Base-by-base conservation (phyloP, 2,329 filamentous ascomycete genomes). In the Fusarium torulosum region DNA sequence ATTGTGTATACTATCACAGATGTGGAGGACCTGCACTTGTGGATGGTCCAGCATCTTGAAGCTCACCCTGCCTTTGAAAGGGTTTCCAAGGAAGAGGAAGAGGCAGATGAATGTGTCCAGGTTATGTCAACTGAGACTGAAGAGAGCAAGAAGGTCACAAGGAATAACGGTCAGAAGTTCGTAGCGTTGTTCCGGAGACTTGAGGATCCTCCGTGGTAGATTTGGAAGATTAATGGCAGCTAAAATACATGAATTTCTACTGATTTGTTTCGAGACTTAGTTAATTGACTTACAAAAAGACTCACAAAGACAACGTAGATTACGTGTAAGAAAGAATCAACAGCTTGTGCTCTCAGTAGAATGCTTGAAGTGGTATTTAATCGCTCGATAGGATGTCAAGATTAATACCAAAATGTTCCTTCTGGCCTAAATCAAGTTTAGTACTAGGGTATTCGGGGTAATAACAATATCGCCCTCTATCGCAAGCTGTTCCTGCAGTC, bases 1-100 rank as follows among this genome's bases (percentile, higher is more conserved):
- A 86, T 95, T 47, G 85, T 97, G 41, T 99, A 98, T 77, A 98
- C 95, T 1, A 98, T 99, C 74, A 99, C 96, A 2, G 96, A 99
- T 80, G 96, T 99, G 41, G 91, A 97, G 80, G 94, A 97, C 75
- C 82, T 99, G 77, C 93, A 97, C 78, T 81, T 89, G 71, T 98
- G 95, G 95, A 97, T 98, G 90, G 90, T 95, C 53, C 86, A 87
- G 76, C 93, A 97, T 80, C 91, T 98, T 71, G 88, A 91, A 56
- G 86, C 85, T 27, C 91, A 94, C 76, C 89, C 88, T 17, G 86
- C 91, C 46, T 98, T 97, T 79, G 91, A 93, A 80, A 84, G 93
- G 63, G 84, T 97, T 6, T 72, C 84, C 0, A 87, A 89, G 62
- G 87, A 88, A 63, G 91, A 93, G 65, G 84, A 88, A 71, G 88